phyloP scores from a whole-genome alignment of 371 early-diverging fungal genomes.

The Mortierella sp. region DNA sequence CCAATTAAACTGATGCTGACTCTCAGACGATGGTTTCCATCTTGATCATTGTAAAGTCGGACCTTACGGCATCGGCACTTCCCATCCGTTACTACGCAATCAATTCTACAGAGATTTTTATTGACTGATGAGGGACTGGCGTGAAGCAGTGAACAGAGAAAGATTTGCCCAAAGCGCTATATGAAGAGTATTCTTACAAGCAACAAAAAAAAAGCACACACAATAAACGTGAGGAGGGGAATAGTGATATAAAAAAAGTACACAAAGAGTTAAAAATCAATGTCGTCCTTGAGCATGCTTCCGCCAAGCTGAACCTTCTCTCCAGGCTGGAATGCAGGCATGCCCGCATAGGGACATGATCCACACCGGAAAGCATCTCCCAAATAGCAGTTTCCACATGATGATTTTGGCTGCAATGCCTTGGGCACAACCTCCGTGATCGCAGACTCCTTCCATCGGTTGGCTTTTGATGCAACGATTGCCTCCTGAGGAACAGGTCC shows the following conservation, averaged over 20 bases:
- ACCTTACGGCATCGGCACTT: too few species aligned
- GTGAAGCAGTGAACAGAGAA: not conserved
- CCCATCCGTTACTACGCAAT: not conserved
- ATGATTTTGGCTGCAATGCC: constrained; percentile 61
- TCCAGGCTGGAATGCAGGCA: constrained; percentile 99
- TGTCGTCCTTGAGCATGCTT: constrained; percentile 70
- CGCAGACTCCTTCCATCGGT: constrained; percentile 56
- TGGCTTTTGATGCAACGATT: constrained; percentile 48
- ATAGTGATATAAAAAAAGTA: not conserved
- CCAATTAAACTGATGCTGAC: too few species aligned
- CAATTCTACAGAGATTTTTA: not conserved
- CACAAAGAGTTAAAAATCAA: constrained; percentile 50
- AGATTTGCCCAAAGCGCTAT: too few species aligned
- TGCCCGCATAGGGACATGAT: constrained; percentile 97
- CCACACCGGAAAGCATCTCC: constrained; percentile 99
- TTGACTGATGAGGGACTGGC: not conserved
- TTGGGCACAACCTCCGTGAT: constrained; percentile 68
- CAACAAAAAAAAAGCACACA: not conserved
- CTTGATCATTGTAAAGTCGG: too few species aligned
- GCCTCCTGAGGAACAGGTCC: constrained; percentile 80
- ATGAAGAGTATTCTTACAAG: constrained; percentile 9
- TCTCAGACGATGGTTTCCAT: too few species aligned
- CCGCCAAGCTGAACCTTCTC: constrained; percentile 89
- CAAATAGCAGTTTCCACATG: constrained; percentile 89
- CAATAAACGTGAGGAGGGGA: not conserved